These are phyloP conservation scores for Bipolaris victoriae DNA, from an alignment of 2,329 filamentous ascomycete genomes.

Conservation along the genomic window DNA sequence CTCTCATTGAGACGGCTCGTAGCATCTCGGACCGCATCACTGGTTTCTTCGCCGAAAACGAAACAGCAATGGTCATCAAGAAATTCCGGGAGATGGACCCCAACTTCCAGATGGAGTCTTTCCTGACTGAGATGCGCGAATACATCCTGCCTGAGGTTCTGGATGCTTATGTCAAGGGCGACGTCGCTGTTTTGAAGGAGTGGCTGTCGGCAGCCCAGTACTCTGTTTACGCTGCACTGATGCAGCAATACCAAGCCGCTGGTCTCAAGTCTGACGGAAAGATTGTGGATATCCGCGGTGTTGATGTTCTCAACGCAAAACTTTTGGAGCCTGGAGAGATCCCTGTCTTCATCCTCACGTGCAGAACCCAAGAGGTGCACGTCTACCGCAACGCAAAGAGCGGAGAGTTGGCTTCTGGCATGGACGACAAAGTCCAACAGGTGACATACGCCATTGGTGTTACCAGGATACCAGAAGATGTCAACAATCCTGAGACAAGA, in stretches of 20 bases:
- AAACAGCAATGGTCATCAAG: constrained; percentile 97
- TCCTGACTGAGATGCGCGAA: constrained; percentile 92
- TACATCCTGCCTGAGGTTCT: constrained; percentile 97
- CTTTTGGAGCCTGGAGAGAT: constrained; percentile 86
- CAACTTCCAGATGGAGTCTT: constrained; percentile 91
- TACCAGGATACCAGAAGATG: constrained; percentile 90
- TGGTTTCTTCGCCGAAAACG: constrained; percentile 98
- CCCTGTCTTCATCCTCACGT: constrained; percentile 96
- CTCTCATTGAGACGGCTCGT: constrained; percentile 87
- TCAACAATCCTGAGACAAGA: constrained; percentile 94
- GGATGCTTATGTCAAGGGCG: constrained; percentile 97
- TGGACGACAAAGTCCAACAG: constrained; percentile 98
- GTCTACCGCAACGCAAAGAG: constrained; percentile 94
- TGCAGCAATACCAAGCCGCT: constrained; percentile 92
- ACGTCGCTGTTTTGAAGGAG: constrained; percentile 85
- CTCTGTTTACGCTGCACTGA: constrained; percentile 94
- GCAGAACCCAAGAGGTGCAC: constrained; percentile 95
- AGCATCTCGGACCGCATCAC: constrained; percentile 92
- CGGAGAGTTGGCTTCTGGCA: constrained; percentile 86
- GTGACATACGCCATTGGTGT: constrained; percentile 98
- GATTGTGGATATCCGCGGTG: constrained; percentile 92
- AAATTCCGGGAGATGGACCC: constrained; percentile 97
- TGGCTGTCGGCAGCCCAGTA: constrained; percentile 98
- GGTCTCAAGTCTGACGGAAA: constrained; percentile 94
- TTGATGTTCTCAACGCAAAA: constrained; percentile 82